Evolutionary conservation across 208 protist genomes (phyloP), one percentile per base, ranked within the genome.

Genomic region (Wallacemonas sp.): DNA sequence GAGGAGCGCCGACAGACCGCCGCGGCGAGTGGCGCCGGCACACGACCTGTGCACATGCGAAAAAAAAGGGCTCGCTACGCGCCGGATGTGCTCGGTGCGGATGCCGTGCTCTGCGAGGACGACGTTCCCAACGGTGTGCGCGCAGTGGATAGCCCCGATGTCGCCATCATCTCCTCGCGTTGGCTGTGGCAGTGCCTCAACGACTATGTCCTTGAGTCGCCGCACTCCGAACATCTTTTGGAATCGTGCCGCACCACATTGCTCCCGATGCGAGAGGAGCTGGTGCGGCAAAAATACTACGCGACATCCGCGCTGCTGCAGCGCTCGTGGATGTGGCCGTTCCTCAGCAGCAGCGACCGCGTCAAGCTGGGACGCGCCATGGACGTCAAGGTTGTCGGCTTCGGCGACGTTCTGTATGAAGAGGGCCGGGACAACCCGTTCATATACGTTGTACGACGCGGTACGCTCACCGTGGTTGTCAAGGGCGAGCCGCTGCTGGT

Each of bases 271-370:
- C 85, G 83, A 34, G 52, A 58, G 21, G 82, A 89, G n/a, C 79
- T 92, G 33, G 36, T 96, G 63, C 68, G 71, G 17, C 30, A 62
- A 2, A 82, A 63, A 33, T 93, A 89, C 66, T 93, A 83, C 48
- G 77, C 87, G 50, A 92, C 83, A 17, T 81, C 83, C 17, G 70
- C 83, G 34, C 70, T 92, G 34, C 76, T 91, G 27, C 79, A 86
- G 81, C 82, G 87, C 34, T 93, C 85, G 66, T 96, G 90, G 87
- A 78, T 93, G 78, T 93, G 90, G 84, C 66, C 82, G 19, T 71
- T 82, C 42, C 72, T 96, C 15, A 81, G 76, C 45, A 66, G 76
- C 48, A 83, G 81, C 44, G 90, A 93, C 44, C 83, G 87, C 38
- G 79, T 92, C 29, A 83, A 89, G 67, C 79, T 96, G 45, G 77